Percentiles rank a stretch among this genome's conserved stretches.
These are phyloP conservation scores for Casuarina glauca DNA, from an alignment of 306 rosid species.

Conservation along the genomic window DNA sequence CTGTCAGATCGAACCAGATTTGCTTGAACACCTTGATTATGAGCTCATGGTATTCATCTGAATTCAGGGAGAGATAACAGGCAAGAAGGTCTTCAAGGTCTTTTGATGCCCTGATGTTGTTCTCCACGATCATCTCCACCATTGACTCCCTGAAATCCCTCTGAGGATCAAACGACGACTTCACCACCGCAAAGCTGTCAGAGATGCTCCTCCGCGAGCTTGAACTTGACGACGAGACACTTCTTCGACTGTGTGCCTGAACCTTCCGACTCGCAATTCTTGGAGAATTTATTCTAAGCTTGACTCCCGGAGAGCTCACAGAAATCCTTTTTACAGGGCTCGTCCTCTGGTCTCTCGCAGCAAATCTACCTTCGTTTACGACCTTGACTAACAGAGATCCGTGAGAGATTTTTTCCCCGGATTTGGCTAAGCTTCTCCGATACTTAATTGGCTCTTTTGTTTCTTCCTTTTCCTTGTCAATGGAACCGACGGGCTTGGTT, in stretches of 20 bases:
- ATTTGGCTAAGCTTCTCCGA: conserved; percentile 29
- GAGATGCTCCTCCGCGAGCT: conserved; percentile 54
- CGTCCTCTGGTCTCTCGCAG: conserved; percentile 32
- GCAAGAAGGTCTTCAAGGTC: conserved; percentile 98
- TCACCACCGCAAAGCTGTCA: conserved; percentile 76
- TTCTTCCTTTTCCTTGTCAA: conserved; percentile 39
- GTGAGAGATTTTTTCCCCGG: conserved; percentile 15
- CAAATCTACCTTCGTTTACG: conserved; percentile 19
- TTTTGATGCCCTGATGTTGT: conserved; percentile 78
- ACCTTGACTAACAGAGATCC: conserved; percentile 40
- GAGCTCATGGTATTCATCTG: conserved; percentile 90
- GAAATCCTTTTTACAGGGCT: conserved; percentile 44
- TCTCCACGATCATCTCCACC: conserved; percentile 95
- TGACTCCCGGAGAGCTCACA: conserved; percentile 58
- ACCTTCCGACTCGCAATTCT: conserved; percentile 35
- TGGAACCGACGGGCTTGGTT: conserved; percentile 52
- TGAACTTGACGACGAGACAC: conserved; percentile 23
- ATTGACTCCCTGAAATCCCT: conserved; percentile 90
- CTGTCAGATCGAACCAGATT: conserved; percentile 88
- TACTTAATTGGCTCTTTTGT: conserved; percentile 16
- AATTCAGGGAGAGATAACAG: conserved; percentile 79
- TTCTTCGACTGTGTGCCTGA: conserved; percentile 45
- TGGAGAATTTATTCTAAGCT: conserved; percentile 66
- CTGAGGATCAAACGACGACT: conserved; percentile 78
- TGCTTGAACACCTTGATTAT: conserved; percentile 94